Base-by-base conservation (phyloP, 2,329 filamentous ascomycete species). In the Trichoderma pleuroti region DNA sequence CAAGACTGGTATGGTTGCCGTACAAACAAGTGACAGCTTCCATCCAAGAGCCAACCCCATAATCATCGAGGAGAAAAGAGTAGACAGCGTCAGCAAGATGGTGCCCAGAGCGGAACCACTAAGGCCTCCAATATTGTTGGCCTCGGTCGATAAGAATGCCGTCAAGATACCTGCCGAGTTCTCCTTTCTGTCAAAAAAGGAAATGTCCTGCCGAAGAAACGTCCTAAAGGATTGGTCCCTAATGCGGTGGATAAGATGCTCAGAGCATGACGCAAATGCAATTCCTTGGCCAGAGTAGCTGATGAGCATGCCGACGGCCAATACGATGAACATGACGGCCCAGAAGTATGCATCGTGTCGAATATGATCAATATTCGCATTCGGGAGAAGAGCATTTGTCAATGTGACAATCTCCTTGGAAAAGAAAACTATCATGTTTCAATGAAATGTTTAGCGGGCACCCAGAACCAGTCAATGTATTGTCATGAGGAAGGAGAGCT, bases 131-230 rank as follows among this genome's bases (percentile, higher is more conserved):
- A 98, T 86, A 77, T 97, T 91, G 0, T 93, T 97, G 0, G 94
- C 94, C 81, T 97, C 92, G 0, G 93, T 97, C 2, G 93, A 94
- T 14, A 98, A 84, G 82, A 97, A 96, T 0, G 92, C 93, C 0
- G 94, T 97, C 75, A 99, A 84, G 1, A 94, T 92, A 74, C 96
- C 96, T 8, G 93, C 91, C 8, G 92, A 94, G 79, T 98, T 97
- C 79, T 96, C 92, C 73, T 97, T 93, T 57, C 86, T 86, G 80
- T 98, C 96, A 76, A 98, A 99, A 80, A 94, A 98, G 32, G 90
- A 85, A 71, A 98, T 94, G 73, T 98, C 96, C 81, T 98, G 95
- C 74, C 94, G 92, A 65, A 98, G 88, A 84, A 98, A 93, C 28
- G 91, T 86, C 36, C 94, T 87, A 84, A 99, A 98, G 8, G 94